These are phyloP conservation scores for Ochromonas danica DNA, from an alignment of 108 stramenopile species.

Conservation along the genomic window DNA sequence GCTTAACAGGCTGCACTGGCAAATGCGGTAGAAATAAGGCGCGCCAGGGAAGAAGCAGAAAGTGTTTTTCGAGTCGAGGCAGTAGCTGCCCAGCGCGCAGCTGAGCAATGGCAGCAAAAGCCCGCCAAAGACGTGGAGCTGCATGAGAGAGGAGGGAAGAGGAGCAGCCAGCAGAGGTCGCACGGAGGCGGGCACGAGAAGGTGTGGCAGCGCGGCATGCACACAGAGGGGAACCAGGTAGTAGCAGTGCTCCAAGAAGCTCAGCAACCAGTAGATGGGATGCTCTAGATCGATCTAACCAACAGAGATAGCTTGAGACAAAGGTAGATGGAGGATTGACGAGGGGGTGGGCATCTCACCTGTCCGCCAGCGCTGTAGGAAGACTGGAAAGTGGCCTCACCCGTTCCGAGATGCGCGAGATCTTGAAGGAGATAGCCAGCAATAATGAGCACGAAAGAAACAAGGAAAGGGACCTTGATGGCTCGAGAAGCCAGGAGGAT, in stretches of 20 bases:
- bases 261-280: conserved; percentile 11
- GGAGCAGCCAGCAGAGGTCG: conserved; percentile 9
- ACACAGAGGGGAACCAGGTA: conserved; percentile 42
- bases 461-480: background rate
- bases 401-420: conserved; percentile 30
- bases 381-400: conserved; percentile 39
- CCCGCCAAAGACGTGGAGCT: background rate
- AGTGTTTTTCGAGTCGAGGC: conserved; percentile 41
- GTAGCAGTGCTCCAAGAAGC: conserved; percentile 45
- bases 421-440: conserved; percentile 40
- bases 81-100: conserved; percentile 33
- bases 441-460: background rate
- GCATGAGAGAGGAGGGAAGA: background rate
- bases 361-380: conserved; percentile 31
- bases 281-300: conserved; percentile 30
- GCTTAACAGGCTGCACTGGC: conserved; percentile 41
- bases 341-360: too few relatives aligned
- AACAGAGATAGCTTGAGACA: background rate
- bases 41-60: conserved; percentile 29
- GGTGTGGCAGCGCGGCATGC: conserved; percentile 2
- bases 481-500: background rate
- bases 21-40: conserved; percentile 22
- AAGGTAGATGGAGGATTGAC: background rate
- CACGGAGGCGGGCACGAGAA: background rate
- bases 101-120: background rate